Conservation (phyloP, 1,284 basidiomycete species). For the Apiotrichum veenhuisii region DNA sequence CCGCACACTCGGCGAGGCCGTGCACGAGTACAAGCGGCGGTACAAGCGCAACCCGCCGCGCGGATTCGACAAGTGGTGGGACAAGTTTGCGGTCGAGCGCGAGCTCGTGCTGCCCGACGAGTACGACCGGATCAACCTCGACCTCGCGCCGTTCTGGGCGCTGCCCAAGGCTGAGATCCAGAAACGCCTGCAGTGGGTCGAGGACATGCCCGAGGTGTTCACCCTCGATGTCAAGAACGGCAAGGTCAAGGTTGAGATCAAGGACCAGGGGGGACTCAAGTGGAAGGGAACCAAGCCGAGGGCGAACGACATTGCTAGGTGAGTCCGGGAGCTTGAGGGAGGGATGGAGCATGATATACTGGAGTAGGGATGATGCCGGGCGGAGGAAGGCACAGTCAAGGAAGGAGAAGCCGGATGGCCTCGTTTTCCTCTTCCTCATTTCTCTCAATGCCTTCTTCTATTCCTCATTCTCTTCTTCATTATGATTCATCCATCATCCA, state of each 20-base stretch:
- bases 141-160: slow-evolving; percentile 75
- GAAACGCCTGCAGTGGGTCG: slow-evolving; percentile 58
- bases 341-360: no score
- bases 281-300: slow-evolving; percentile 43
- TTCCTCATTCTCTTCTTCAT: no score
- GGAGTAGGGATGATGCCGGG: no score
- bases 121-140: slow-evolving; percentile 73
- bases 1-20: slow-evolving; percentile 65
- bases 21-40: slow-evolving; percentile 68
- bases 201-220: slow-evolving; percentile 43
- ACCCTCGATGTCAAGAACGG: slow-evolving; percentile 38
- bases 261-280: slow-evolving; percentile 35
- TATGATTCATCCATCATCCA: no score
- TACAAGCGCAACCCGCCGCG: slow-evolving; percentile 74
- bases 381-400: no score
- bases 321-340: slow-evolving; percentile 5
- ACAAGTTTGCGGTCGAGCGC: slow-evolving; percentile 65
- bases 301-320: slow-evolving; percentile 35
- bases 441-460: background rate
- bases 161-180: slow-evolving; percentile 67
- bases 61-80: slow-evolving; percentile 86
- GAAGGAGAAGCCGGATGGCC: no score
- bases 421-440: no score
- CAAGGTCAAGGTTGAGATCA: slow-evolving; percentile 24
- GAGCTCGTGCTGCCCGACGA: slow-evolving; percentile 79